These are phyloP conservation scores for Pistacia integerrima DNA, from an alignment of 345 rosid genomes.

Conservation along the genomic window DNA sequence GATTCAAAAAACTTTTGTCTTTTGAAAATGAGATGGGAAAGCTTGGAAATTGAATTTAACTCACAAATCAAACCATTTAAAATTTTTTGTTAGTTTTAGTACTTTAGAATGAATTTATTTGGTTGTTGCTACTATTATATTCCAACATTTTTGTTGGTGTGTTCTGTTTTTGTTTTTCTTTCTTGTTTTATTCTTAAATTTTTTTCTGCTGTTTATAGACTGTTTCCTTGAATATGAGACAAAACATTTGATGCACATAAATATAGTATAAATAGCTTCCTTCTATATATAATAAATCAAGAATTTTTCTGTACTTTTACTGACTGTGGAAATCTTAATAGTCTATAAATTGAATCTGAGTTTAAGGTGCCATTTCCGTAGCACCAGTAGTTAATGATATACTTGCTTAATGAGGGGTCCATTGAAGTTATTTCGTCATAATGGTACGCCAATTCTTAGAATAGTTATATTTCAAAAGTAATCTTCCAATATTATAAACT, in stretches of 20 bases:
- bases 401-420: background rate
- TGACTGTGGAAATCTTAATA: no score
- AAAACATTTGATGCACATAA: background rate
- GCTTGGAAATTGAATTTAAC: background rate
- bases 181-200: background rate
- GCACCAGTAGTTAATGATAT: background rate
- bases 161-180: background rate
- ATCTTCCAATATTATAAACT: background rate
- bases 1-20: slow-evolving; percentile 14
- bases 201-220: background rate
- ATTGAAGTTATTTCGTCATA: background rate
- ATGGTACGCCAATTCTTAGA: no score
- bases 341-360: no score
- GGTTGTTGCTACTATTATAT: background rate
- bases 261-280: no score
- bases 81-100: background rate
- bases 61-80: background rate
- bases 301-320: no score
- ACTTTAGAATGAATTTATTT: background rate
- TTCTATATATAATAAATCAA: no score
- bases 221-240: background rate
- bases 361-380: background rate
- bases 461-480: no score
- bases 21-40: background rate
- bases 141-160: background rate